phyloP scores from a whole-genome alignment of 495 filamentous ascomycete genomes.

The Viridothelium virens region DNA sequence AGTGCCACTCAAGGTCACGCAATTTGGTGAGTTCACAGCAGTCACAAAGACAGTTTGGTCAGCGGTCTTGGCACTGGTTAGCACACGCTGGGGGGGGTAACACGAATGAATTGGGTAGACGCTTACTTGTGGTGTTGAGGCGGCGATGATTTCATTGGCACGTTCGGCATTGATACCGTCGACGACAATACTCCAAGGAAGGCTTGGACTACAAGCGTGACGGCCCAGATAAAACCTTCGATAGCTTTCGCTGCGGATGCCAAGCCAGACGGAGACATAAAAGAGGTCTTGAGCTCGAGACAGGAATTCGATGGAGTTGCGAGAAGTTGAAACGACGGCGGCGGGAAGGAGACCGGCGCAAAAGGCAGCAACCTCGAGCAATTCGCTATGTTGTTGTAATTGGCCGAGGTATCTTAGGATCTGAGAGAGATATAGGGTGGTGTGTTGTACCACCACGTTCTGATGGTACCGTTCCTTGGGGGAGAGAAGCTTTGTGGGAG shows the following conservation, averaged over 20 bases:
- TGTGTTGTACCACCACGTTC: slow-evolving; percentile 10
- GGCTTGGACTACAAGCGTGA: slow-evolving; percentile 6
- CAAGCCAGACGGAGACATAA: slow-evolving; percentile 7
- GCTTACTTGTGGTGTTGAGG: slow-evolving; percentile 7
- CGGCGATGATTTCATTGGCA: slow-evolving; percentile 10
- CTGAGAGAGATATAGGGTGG: slow-evolving; percentile 9
- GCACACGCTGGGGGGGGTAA: background rate
- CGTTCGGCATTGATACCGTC: slow-evolving; percentile 4
- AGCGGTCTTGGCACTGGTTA: slow-evolving; percentile 10
- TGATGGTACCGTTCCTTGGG: slow-evolving; percentile 9
- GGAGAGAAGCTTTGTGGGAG: slow-evolving; percentile 11
- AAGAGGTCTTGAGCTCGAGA: slow-evolving; percentile 11
- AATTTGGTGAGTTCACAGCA: slow-evolving; percentile 11
- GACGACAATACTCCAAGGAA: slow-evolving; percentile 9
- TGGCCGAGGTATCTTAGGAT: slow-evolving; percentile 11
- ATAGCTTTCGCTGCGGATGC: slow-evolving; percentile 11
- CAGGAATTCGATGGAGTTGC: slow-evolving; percentile 10
- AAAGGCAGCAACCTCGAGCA: slow-evolving; percentile 11
- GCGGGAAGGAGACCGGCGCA: slow-evolving; percentile 9
- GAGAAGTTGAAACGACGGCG: slow-evolving; percentile 10
- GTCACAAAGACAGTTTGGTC: slow-evolving; percentile 11
- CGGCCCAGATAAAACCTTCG: background rate
- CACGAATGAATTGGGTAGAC: background rate
- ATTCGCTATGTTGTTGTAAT: slow-evolving; percentile 9
- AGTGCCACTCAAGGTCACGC: slow-evolving; percentile 11